Evolutionary conservation across 2,329 filamentous ascomycete genomes (phyloP).

Genomic region (Penicillium sp.): DNA sequence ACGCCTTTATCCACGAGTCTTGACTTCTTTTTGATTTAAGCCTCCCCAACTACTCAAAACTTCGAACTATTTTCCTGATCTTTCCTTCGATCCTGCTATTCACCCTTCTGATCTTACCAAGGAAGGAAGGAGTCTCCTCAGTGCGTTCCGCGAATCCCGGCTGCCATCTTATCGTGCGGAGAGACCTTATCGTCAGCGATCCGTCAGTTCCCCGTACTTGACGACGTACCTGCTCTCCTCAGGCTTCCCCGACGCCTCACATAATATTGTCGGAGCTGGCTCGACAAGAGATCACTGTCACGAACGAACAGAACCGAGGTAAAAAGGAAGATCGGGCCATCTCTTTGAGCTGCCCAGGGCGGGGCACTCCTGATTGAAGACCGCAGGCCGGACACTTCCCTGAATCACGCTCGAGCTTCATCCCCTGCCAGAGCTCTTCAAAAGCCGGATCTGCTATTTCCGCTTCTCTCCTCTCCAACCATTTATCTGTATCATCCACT

Average conservation of each 20-base stretch:
- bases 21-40: background rate
- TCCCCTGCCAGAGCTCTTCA: background rate
- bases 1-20: background rate
- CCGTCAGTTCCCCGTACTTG: constrained; percentile 8
- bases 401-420: background rate
- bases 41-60: constrained; percentile 1
- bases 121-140: background rate
- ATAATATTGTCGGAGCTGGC: background rate
- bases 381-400: background rate
- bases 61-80: background rate
- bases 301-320: background rate
- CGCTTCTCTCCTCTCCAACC: background rate
- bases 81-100: background rate
- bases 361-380: constrained; percentile 6
- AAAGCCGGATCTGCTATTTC: background rate
- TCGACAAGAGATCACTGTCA: background rate
- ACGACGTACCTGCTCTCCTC: background rate
- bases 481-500: background rate
- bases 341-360: constrained; percentile 5
- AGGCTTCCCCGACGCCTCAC: background rate
- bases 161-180: constrained; percentile 16
- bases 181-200: constrained; percentile 20
- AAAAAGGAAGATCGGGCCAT: background rate
- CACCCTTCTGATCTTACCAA: background rate
- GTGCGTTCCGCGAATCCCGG: constrained; percentile 3